phyloP scores from a whole-genome alignment of 1,284 basidiomycete species.

The Inonotus hispidus region DNA sequence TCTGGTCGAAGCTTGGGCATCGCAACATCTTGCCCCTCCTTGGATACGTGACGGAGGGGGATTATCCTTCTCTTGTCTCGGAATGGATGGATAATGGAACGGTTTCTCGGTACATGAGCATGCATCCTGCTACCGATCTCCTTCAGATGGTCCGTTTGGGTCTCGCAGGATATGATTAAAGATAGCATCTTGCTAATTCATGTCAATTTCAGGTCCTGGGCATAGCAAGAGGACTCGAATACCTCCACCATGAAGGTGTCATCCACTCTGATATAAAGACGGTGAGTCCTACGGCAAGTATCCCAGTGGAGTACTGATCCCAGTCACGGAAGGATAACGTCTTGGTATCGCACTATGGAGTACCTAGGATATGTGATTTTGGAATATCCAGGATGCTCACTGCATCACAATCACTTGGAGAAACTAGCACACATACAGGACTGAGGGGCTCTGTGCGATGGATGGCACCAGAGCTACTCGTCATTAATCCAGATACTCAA shows the following conservation, averaged over 20 bases:
- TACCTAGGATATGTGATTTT: constrained; percentile 10
- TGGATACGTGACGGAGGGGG: constrained; percentile 12
- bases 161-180: background rate
- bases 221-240: constrained; percentile 5
- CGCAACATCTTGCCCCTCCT: constrained; percentile 15
- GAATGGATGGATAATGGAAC: constrained; percentile 19
- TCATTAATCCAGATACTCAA: background rate
- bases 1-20: constrained; percentile 13
- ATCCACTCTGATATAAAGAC: constrained; percentile 16
- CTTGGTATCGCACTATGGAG: background rate
- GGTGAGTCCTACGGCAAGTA: background rate
- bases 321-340: constrained; percentile 7
- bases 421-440: background rate
- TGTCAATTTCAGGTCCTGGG: background rate
- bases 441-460: constrained; percentile 3
- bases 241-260: constrained; percentile 5
- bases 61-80: constrained; percentile 12
- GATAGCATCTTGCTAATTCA: background rate
- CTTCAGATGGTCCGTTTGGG: background rate
- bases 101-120: constrained; percentile 3
- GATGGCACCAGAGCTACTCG: constrained; percentile 12
- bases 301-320: background rate
- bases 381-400: constrained; percentile 10
- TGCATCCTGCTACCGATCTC: constrained; percentile 4
- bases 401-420: background rate